Percentiles rank a stretch among this genome's conserved stretches.
These are phyloP conservation scores for Sporothrix brasiliensis DNA, from an alignment of 2,329 filamentous ascomycete species.

Conservation along the genomic window DNA sequence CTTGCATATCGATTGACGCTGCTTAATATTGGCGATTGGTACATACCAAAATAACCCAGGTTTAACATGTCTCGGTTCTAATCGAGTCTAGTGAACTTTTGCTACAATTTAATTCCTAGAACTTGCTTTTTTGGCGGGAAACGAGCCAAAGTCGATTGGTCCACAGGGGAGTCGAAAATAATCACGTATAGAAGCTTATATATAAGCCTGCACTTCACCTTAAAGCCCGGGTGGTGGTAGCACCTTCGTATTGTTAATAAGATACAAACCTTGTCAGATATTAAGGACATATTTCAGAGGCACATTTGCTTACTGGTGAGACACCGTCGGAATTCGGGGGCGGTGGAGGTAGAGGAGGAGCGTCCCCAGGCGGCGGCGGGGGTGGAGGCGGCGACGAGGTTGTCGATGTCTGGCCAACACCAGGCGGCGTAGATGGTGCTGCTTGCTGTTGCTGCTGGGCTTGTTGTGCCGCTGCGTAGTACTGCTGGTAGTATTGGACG, in stretches of 20 bases:
- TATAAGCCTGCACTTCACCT: too few species aligned
- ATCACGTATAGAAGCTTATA: not conserved
- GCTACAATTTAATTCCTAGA: too few species aligned
- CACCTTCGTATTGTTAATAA: not conserved
- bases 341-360: constrained; percentile 44
- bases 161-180: not conserved
- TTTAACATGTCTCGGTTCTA: not conserved
- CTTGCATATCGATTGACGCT: not conserved
- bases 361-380: constrained; percentile 51
- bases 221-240: not conserved
- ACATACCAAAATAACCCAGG: not conserved
- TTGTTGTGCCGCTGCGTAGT: constrained; percentile 60
- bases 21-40: too few species aligned
- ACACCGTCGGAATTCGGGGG: constrained; percentile 59
- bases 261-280: not conserved
- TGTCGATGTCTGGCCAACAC: not conserved
- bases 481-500: constrained; percentile 74
- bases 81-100: too few species aligned
- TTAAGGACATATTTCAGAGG: constrained; percentile 48
- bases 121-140: not conserved
- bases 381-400: constrained; percentile 40
- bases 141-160: not conserved
- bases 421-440: constrained; percentile 38
- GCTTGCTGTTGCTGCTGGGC: constrained; percentile 54
- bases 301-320: constrained; percentile 52